These are phyloP conservation scores for Domatiomyces globalis DNA, from an alignment of 2,329 filamentous ascomycete species.

Conservation along the genomic window DNA sequence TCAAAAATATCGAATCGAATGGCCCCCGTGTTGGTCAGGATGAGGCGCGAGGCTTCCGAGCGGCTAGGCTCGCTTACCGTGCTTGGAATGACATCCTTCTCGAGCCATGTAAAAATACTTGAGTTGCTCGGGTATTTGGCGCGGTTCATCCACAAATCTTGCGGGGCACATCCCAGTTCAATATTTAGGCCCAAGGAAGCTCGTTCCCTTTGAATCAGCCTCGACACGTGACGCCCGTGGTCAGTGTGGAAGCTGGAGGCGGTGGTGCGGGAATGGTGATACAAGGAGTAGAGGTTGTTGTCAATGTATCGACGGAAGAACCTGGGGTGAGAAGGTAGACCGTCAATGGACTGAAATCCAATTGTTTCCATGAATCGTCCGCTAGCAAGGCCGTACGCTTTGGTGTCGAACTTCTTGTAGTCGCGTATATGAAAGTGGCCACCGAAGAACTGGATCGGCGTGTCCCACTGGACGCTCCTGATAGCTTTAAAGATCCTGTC, in stretches of 20 bases:
- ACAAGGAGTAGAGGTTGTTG: conserved; percentile 74
- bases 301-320: conserved; percentile 82
- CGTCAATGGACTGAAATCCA: conserved; percentile 78
- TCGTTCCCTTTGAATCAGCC: conserved; percentile 55
- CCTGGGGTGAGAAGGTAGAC: conserved; percentile 39
- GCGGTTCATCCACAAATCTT: conserved; percentile 67
- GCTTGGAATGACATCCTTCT: conserved; percentile 57
- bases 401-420: conserved; percentile 62
- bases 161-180: conserved; percentile 68
- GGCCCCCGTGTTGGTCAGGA: conserved; percentile 76
- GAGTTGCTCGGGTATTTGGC: conserved; percentile 56
- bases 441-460: conserved; percentile 80
- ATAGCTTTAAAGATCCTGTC: conserved; percentile 65
- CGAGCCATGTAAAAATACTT: conserved; percentile 73
- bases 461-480: conserved; percentile 60
- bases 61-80: conserved; percentile 45
- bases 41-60: conserved; percentile 47
- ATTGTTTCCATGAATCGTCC: conserved; percentile 92
- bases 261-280: conserved; percentile 65
- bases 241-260: conserved; percentile 60
- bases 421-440: conserved; percentile 85
- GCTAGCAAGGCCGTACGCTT: conserved; percentile 66
- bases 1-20: conserved; percentile 94
- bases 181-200: conserved; percentile 57
- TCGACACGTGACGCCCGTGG: conserved; percentile 56